Conservation (phyloP, 352 stramenopile genomes). For the Saprolegnia diclina region DNA sequence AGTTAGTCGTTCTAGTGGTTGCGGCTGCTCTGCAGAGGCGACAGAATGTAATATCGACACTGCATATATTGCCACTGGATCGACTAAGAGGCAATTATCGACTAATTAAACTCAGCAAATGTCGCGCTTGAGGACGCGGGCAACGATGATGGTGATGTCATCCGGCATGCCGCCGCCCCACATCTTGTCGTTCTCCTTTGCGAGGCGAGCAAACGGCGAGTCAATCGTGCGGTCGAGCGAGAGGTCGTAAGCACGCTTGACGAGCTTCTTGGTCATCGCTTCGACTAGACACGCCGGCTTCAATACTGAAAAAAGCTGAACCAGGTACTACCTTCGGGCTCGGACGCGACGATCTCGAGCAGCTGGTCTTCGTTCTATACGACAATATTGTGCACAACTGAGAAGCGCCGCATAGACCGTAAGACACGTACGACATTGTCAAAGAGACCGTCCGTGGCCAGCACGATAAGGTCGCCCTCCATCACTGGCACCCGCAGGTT, state of each 20-base stretch:
- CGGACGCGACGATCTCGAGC: slow-evolving; percentile 58
- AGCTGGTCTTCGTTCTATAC: slow-evolving; percentile 53
- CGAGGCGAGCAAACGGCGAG: slow-evolving; percentile 94
- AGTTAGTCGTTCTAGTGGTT: too few species aligned
- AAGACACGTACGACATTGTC: slow-evolving; percentile 86
- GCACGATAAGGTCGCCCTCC: slow-evolving; percentile 93
- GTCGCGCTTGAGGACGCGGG: slow-evolving; percentile 36
- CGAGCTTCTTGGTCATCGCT: slow-evolving; percentile 72
- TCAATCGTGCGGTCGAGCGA: slow-evolving; percentile 87
- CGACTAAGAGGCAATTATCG: too few species aligned
- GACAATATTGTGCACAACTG: background rate
- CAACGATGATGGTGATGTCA: slow-evolving; percentile 80
- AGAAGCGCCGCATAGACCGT: background rate
- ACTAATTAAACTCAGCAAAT: background rate
- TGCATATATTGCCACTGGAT: too few species aligned
- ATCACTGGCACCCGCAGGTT: slow-evolving; percentile 90
- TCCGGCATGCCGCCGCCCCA: slow-evolving; percentile 92
- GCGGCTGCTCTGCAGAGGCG: too few species aligned
- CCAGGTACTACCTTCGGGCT: slow-evolving; percentile 32
- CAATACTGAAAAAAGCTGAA: background rate
- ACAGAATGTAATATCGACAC: too few species aligned
- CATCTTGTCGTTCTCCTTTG: slow-evolving; percentile 98
- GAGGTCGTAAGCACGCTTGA: slow-evolving; percentile 84
- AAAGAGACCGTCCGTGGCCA: slow-evolving; percentile 95
- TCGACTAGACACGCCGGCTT: slow-evolving; percentile 33